Conservation (phyloP, 2,329 filamentous ascomycete species). For the Colletotrichum melonis region DNA sequence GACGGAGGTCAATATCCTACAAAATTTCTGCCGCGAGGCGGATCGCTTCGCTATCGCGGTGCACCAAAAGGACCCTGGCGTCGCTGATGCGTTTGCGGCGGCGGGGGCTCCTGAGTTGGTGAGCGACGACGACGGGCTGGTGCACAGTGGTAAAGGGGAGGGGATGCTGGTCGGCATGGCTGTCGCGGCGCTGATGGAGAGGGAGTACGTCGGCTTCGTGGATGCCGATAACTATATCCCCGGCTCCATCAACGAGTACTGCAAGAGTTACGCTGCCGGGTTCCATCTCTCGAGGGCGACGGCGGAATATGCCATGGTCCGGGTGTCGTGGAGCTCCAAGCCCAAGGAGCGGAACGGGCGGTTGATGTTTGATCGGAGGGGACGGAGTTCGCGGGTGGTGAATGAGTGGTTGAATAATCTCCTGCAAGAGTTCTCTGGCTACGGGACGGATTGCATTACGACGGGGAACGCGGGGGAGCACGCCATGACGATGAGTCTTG, state of each 20-base stretch:
- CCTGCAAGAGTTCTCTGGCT: constrained; percentile 3
- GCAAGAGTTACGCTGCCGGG: constrained; percentile 6
- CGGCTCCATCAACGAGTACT: constrained; percentile 21
- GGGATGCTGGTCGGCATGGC: constrained; percentile 21
- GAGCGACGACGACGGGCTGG: not conserved
- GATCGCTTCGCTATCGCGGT: constrained; percentile 15
- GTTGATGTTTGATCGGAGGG: not conserved
- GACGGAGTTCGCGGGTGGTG: not conserved
- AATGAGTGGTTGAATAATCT: constrained; percentile 18
- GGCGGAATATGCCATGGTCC: constrained; percentile 8
- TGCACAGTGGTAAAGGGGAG: constrained; percentile 15
- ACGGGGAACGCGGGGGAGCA: constrained; percentile 23
- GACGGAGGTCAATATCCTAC: not conserved
- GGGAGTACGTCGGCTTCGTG: constrained; percentile 22
- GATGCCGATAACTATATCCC: constrained; percentile 24
- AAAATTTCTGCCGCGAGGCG: not conserved
- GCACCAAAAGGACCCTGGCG: constrained; percentile 15
- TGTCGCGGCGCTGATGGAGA: not conserved
- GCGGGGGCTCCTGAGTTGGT: not conserved
- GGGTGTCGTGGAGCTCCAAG: constrained; percentile 19
- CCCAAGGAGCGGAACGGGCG: constrained; percentile 7
- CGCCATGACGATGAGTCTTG: constrained; percentile 16
- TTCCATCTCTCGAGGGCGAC: not conserved
- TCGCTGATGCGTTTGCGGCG: not conserved
- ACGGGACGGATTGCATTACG: constrained; percentile 6